Percentiles rank a stretch among this genome's conserved stretches.
Conservation (phyloP, 495 filamentous ascomycete genomes). For the Penicillium simplicissimum region DNA sequence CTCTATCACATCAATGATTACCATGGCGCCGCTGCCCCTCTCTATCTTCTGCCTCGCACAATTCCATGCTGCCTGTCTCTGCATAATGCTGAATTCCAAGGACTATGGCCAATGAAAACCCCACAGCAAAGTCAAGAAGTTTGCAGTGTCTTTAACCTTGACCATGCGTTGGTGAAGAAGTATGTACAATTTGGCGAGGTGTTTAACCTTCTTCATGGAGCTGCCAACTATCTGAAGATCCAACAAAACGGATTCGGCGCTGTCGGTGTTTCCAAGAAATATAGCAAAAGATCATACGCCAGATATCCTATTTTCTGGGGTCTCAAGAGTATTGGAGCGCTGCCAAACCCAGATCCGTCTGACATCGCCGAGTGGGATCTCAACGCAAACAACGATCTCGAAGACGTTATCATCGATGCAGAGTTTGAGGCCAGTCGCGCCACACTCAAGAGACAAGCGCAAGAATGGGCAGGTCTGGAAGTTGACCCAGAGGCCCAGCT, state of each 20-base stretch:
- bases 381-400: constrained; percentile 33
- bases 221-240: constrained; percentile 60
- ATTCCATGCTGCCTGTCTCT: constrained; percentile 61
- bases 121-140: constrained; percentile 60
- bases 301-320: constrained; percentile 72
- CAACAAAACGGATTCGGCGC: constrained; percentile 67
- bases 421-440: constrained; percentile 45
- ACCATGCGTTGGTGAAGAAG: constrained; percentile 44
- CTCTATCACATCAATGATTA: constrained; percentile 74
- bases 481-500: constrained; percentile 61
- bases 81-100: constrained; percentile 72
- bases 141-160: constrained; percentile 61
- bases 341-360: constrained; percentile 60
- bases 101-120: constrained; percentile 67
- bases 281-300: constrained; percentile 64
- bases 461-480: constrained; percentile 66
- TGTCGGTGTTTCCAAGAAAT: constrained; percentile 65
- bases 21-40: constrained; percentile 62
- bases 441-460: constrained; percentile 55
- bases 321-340: constrained; percentile 58
- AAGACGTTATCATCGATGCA: constrained; percentile 25
- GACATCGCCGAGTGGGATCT: constrained; percentile 54
- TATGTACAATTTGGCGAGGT: constrained; percentile 72
- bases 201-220: constrained; percentile 68
- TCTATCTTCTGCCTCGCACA: constrained; percentile 59